Conservation (phyloP, 2,329 filamentous ascomycete genomes). For the Pezicula carpinea region DNA sequence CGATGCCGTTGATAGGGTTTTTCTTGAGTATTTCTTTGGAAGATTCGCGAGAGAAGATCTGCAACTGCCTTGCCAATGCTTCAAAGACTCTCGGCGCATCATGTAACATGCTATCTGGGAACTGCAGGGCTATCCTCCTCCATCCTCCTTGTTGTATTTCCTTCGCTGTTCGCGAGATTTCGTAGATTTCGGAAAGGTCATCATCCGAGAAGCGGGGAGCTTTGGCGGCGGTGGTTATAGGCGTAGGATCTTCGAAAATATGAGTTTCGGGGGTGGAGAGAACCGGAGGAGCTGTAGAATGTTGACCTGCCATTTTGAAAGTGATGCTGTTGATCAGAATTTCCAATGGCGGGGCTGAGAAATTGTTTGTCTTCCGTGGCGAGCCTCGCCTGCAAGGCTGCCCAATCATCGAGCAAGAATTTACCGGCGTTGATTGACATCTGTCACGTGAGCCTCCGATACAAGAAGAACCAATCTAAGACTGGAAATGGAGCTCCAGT, state of each 20-base stretch:
- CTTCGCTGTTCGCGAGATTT: constrained; percentile 71
- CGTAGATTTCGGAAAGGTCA: constrained; percentile 74
- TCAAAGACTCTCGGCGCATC: constrained; percentile 80
- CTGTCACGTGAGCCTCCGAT: too few species aligned
- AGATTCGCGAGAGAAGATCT: neutral
- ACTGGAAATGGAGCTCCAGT: too few species aligned
- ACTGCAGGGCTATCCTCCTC: constrained; percentile 82
- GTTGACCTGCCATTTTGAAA: constrained; percentile 2
- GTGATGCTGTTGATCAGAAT: neutral
- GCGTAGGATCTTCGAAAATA: constrained; percentile 47
- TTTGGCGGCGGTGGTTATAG: constrained; percentile 1
- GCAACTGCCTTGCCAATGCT: constrained; percentile 51
- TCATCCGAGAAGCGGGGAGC: constrained; percentile 43
- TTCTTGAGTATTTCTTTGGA: too few species aligned
- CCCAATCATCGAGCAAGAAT: too few species aligned
- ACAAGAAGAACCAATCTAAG: too few species aligned
- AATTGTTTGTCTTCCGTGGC: too few species aligned
- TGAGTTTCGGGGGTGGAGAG: constrained; percentile 61
- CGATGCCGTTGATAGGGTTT: constrained; percentile 3
- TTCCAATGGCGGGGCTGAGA: too few species aligned
- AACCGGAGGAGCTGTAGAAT: constrained; percentile 49
- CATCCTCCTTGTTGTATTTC: constrained; percentile 72
- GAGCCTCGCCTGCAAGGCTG: too few species aligned
- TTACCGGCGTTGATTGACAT: too few species aligned
- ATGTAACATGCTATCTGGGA: constrained; percentile 86